A percentile compares a stretch with the other conserved stretches of the same genome.
Conservation (phyloP, 2,329 filamentous ascomycete genomes). For the Lachnellula cervina region DNA sequence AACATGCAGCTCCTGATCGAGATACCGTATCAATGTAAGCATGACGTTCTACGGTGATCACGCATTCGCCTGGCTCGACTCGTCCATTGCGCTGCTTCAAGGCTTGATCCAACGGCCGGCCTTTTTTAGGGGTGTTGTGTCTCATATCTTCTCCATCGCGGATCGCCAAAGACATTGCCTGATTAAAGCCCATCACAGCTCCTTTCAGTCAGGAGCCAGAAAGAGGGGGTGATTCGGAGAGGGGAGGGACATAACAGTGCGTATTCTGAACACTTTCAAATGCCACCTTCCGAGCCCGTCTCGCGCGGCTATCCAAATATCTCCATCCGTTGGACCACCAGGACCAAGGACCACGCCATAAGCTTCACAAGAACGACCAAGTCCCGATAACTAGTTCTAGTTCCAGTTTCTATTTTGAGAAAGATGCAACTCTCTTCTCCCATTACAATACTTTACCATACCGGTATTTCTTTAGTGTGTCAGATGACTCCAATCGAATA, state of each 20-base stretch:
- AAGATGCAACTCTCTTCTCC: neutral
- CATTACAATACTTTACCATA: too few relatives aligned
- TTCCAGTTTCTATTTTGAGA: neutral
- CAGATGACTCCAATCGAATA: too few relatives aligned
- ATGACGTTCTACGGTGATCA: neutral
- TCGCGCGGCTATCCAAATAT: constrained; percentile 2
- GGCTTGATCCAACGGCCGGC: neutral
- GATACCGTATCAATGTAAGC: neutral
- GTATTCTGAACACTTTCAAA: neutral
- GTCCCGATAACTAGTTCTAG: neutral
- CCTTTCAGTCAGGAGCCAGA: neutral
- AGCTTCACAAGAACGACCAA: neutral
- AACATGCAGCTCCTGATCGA: too few relatives aligned
- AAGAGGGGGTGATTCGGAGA: neutral
- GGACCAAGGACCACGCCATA: neutral
- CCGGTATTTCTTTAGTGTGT: too few relatives aligned
- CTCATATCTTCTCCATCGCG: neutral
- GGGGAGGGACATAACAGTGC: neutral
- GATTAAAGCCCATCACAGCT: neutral
- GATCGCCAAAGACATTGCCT: neutral
- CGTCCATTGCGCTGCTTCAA: neutral
- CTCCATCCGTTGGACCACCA: neutral
- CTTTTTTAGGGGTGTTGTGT: neutral
- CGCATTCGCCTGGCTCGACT: too few relatives aligned
- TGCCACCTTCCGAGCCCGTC: neutral